A percentile compares a stretch with the other conserved stretches of the same genome.
These are phyloP conservation scores for Penicillium sp. DNA, from an alignment of 2,329 filamentous ascomycete species.

Conservation along the genomic window DNA sequence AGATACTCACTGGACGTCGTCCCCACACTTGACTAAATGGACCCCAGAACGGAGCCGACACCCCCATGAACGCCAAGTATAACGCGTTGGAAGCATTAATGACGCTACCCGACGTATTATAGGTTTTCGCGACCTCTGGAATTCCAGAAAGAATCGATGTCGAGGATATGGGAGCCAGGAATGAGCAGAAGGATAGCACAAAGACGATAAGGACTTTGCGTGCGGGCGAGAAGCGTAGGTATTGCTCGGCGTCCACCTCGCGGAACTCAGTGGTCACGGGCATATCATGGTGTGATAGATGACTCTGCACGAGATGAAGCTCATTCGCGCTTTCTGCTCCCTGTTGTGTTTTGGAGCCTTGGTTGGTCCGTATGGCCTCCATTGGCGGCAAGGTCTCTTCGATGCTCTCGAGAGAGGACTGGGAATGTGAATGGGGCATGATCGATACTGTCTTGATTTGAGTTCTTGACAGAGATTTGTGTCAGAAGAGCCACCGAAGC, in stretches of 20 bases:
- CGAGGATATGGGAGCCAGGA: conserved; percentile 73
- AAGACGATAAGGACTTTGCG: conserved; percentile 69
- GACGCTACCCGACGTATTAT: conserved; percentile 65
- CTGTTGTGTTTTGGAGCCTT: conserved; percentile 16
- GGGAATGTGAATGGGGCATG: conserved; percentile 17
- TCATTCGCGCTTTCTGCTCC: conserved; percentile 20
- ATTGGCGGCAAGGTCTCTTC: conserved; percentile 13
- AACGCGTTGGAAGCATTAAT: conserved; percentile 74
- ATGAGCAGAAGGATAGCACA: conserved; percentile 72
- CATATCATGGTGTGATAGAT: conserved; percentile 37
- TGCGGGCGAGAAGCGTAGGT: conserved; percentile 62
- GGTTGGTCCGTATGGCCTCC: conserved; percentile 12
- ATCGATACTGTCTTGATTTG: not conserved
- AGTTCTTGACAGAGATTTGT: not conserved
- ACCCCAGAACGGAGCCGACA: conserved; percentile 70
- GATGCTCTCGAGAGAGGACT: conserved; percentile 11
- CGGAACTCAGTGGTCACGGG: conserved; percentile 32
- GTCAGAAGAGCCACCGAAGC: not conserved
- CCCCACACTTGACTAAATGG: conserved; percentile 69
- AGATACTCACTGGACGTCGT: conserved; percentile 54
- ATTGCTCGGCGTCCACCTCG: conserved; percentile 57
- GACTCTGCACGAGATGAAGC: conserved; percentile 35
- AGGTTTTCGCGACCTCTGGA: conserved; percentile 70
- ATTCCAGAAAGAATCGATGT: conserved; percentile 73
- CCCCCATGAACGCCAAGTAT: conserved; percentile 74